phyloP scores from a whole-genome alignment of 2,329 filamentous ascomycete genomes.

The Fusarium torulosum region DNA sequence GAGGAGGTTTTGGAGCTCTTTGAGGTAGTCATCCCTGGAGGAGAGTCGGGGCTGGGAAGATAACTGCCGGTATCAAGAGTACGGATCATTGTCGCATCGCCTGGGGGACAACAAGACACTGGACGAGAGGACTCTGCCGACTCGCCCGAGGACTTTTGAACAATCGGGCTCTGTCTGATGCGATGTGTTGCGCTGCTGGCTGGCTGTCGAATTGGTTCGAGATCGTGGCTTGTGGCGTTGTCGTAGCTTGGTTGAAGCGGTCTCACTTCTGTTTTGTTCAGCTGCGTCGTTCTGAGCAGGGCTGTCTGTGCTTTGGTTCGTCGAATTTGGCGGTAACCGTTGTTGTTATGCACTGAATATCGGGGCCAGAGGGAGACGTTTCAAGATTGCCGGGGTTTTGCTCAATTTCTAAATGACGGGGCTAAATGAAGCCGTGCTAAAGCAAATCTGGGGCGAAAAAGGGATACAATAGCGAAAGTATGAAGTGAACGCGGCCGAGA shows the following conservation, averaged over 20 bases:
- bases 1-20: slow-evolving; percentile 94
- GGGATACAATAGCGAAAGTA: slow-evolving; percentile 42
- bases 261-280: slow-evolving; percentile 41
- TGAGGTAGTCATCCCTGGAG: slow-evolving; percentile 77
- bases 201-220: slow-evolving; percentile 10
- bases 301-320: slow-evolving; percentile 17
- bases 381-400: slow-evolving; percentile 47
- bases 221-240: slow-evolving; percentile 25
- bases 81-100: slow-evolving; percentile 55
- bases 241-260: slow-evolving; percentile 24
- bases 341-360: slow-evolving; percentile 41
- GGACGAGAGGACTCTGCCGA: slow-evolving; percentile 31
- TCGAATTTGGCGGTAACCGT: slow-evolving; percentile 34
- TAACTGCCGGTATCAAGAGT: slow-evolving; percentile 49
- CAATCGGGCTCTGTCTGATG: background rate
- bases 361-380: slow-evolving; percentile 44
- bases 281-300: slow-evolving; percentile 19
- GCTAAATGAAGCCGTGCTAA: slow-evolving; percentile 39
- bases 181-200: background rate
- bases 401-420: slow-evolving; percentile 40
- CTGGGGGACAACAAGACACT: slow-evolving; percentile 21
- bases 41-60: slow-evolving; percentile 54
- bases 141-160: slow-evolving; percentile 24
- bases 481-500: slow-evolving; percentile 30
- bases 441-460: slow-evolving; percentile 43